phyloP scores from a whole-genome alignment of 2,329 filamentous ascomycete genomes.

The Aspergillus sp. region DNA sequence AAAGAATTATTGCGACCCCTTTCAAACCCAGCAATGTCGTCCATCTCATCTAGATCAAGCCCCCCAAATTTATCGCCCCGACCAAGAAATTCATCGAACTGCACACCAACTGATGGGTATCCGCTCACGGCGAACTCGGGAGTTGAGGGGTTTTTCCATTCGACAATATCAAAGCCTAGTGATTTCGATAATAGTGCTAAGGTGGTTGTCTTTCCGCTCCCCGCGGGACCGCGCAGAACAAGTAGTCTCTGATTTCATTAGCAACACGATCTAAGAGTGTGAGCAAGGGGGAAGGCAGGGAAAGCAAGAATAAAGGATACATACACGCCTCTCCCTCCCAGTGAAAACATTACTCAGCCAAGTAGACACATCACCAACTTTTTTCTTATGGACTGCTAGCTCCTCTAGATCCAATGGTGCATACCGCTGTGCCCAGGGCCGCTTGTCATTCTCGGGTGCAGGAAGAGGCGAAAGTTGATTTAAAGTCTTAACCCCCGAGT shows the following conservation, averaged over 20 bases:
- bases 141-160: constrained; percentile 82
- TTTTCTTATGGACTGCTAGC: constrained; percentile 90
- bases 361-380: constrained; percentile 75
- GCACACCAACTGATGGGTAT: constrained; percentile 65
- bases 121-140: constrained; percentile 57
- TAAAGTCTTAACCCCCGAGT: neutral
- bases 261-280: neutral
- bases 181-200: constrained; percentile 70
- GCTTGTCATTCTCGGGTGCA: constrained; percentile 49
- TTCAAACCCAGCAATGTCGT: constrained; percentile 3
- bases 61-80: constrained; percentile 76
- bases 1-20: constrained; percentile 1
- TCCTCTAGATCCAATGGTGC: constrained; percentile 71
- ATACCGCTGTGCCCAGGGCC: constrained; percentile 86
- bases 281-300: too few relatives aligned
- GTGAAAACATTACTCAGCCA: constrained; percentile 75
- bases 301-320: too few relatives aligned
- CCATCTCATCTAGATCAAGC: constrained; percentile 47
- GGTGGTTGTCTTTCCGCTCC: constrained; percentile 89
- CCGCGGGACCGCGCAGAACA: constrained; percentile 83
- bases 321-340: constrained; percentile 45
- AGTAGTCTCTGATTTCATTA: constrained; percentile 60
- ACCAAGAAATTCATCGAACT: constrained; percentile 89
- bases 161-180: constrained; percentile 71
- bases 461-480: neutral